These are phyloP conservation scores for Suillus sp. DNA, from an alignment of 768 basidiomycete species.

Conservation along the genomic window DNA sequence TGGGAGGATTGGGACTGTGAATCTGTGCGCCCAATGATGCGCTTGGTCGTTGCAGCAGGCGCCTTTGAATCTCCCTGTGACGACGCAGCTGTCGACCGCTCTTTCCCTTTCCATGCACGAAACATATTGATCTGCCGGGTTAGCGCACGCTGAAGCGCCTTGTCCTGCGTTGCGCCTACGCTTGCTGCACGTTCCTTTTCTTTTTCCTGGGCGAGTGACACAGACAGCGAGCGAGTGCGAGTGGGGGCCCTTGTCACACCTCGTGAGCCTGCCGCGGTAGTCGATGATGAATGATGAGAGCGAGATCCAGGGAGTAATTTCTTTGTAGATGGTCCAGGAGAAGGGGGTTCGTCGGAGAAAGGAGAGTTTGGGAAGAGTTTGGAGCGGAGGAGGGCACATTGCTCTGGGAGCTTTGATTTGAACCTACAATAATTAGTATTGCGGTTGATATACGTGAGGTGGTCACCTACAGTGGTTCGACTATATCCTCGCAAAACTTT, in stretches of 20 bases:
- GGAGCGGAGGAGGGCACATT: slow-evolving; percentile 57
- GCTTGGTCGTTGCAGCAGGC: slow-evolving; percentile 14
- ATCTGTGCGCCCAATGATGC: not conserved
- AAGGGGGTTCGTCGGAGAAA: slow-evolving; percentile 47
- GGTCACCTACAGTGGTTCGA: slow-evolving; percentile 59
- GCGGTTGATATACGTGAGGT: slow-evolving; percentile 4
- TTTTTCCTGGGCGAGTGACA: slow-evolving; percentile 70
- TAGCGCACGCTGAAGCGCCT: slow-evolving; percentile 54
- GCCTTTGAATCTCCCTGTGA: slow-evolving; percentile 23
- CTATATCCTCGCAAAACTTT: slow-evolving; percentile 63
- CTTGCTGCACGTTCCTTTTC: slow-evolving; percentile 39
- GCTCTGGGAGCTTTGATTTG: slow-evolving; percentile 49
- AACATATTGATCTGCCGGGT: slow-evolving; percentile 80
- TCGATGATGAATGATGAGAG: slow-evolving; percentile 29
- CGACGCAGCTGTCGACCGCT: slow-evolving; percentile 16
- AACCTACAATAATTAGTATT: slow-evolving; percentile 46
- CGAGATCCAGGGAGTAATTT: slow-evolving; percentile 14
- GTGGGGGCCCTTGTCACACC: slow-evolving; percentile 35
- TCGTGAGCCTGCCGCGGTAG: slow-evolving; percentile 6
- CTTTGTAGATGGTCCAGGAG: slow-evolving; percentile 15
- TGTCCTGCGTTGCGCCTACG: slow-evolving; percentile 34
- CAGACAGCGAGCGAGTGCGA: slow-evolving; percentile 64
- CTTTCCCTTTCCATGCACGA: slow-evolving; percentile 59
- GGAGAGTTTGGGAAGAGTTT: slow-evolving; percentile 71
- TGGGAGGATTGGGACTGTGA: slow-evolving; percentile 4